A percentile compares a stretch with the other conserved stretches of the same genome.
Evolutionary conservation across 2,329 filamentous ascomycete species (phyloP).

Genomic region (Meredithiella fracta): DNA sequence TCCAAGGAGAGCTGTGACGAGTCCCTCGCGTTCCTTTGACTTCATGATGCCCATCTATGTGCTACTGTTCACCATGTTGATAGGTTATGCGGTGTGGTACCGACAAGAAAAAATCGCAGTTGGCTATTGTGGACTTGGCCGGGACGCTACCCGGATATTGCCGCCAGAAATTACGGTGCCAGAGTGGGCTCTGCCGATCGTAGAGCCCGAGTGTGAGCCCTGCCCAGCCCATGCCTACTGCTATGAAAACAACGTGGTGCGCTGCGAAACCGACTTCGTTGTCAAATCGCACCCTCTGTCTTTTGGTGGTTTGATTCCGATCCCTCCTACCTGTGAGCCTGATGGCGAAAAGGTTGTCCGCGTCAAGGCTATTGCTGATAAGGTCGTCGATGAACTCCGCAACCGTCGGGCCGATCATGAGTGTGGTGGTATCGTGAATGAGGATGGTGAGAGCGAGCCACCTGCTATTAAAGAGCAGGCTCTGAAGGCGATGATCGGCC

Average conservation of each 20-base stretch:
- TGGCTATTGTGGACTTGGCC: slow-evolving; percentile 80
- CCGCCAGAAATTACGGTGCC: slow-evolving; percentile 42
- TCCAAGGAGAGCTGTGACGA: slow-evolving; percentile 26
- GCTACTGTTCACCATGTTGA: slow-evolving; percentile 51
- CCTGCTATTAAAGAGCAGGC: slow-evolving; percentile 50
- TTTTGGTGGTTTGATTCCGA: slow-evolving; percentile 60
- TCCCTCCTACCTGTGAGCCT: slow-evolving; percentile 84
- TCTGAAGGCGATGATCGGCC: slow-evolving; percentile 59
- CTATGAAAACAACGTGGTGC: slow-evolving; percentile 57
- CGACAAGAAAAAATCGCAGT: slow-evolving; percentile 91
- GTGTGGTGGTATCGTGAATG: slow-evolving; percentile 56
- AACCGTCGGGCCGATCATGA: slow-evolving; percentile 78
- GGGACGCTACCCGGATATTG: slow-evolving; percentile 36
- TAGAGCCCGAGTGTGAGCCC: slow-evolving; percentile 70
- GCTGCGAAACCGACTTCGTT: slow-evolving; percentile 77
- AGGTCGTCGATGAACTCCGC: slow-evolving; percentile 70
- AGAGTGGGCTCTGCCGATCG: slow-evolving; percentile 50
- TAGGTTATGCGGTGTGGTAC: slow-evolving; percentile 66
- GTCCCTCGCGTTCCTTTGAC: slow-evolving; percentile 26
- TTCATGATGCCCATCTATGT: slow-evolving; percentile 53
- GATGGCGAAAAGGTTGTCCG: slow-evolving; percentile 83
- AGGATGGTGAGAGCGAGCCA: slow-evolving; percentile 41
- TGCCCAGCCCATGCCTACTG: slow-evolving; percentile 87
- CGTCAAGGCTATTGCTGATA: slow-evolving; percentile 74
- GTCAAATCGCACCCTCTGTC: slow-evolving; percentile 71